Percentiles rank a stretch among this genome's conserved stretches.
These are phyloP conservation scores for Hypholoma fasciculare DNA, from an alignment of 768 basidiomycete species.

Conservation along the genomic window DNA sequence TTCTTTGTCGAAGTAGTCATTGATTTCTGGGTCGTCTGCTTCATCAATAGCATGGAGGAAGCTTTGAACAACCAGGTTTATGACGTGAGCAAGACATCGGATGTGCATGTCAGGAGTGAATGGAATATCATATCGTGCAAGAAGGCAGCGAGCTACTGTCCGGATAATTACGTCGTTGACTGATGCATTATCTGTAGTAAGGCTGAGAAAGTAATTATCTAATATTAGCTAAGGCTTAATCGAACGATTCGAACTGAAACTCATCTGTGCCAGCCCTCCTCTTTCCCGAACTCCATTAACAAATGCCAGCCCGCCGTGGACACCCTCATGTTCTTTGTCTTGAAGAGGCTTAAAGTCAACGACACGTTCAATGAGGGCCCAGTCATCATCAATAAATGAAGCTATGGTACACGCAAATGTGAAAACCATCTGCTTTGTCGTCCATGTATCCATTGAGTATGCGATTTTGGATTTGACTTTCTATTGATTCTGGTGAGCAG, in stretches of 20 bases:
- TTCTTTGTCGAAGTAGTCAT: constrained; percentile 32
- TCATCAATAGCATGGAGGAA: constrained; percentile 24
- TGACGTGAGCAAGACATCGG: constrained; percentile 33
- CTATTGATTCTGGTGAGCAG: too few relatives aligned
- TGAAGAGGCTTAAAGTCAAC: constrained; percentile 32
- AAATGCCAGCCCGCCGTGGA: constrained; percentile 30
- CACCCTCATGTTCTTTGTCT: constrained; percentile 34
- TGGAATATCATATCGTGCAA: constrained; percentile 25
- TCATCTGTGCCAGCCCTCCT: constrained; percentile 34
- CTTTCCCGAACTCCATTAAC: constrained; percentile 19
- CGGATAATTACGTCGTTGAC: constrained; percentile 32
- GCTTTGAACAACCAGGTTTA: constrained; percentile 37
- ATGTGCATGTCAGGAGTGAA: constrained; percentile 29
- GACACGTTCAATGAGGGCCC: constrained; percentile 29
- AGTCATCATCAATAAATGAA: constrained; percentile 28
- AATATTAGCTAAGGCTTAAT: too few relatives aligned
- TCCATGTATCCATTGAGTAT: constrained; percentile 29
- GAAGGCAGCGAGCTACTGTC: constrained; percentile 16
- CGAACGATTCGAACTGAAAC: too few relatives aligned
- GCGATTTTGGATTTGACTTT: constrained; percentile 18
- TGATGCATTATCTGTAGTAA: constrained; percentile 33
- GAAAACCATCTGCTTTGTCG: constrained; percentile 29
- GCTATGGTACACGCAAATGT: constrained; percentile 31
- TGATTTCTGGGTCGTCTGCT: constrained; percentile 24
- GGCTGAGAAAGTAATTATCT: constrained; percentile 16